Evolutionary conservation across 116 monocot genomes (phyloP), one percentile per base, ranked within the genome.

Genomic region (Trichopus zeylanicus): DNA sequence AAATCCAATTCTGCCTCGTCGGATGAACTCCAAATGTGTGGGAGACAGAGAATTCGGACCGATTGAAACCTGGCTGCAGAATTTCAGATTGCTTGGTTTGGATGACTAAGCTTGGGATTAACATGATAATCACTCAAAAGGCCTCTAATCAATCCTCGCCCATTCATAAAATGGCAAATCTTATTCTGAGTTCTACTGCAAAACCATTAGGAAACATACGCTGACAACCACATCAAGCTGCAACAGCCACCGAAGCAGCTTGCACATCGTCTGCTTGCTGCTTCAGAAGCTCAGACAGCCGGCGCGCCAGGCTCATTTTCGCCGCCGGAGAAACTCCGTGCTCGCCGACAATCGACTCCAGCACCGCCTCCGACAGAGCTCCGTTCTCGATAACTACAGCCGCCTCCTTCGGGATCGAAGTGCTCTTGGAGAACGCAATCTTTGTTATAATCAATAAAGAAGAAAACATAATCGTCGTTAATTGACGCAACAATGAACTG

Each of bases 311-410:
- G 51, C 90, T 90, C 59, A 28, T 53, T 35, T 86, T 95, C 0
- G 81, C 78, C 1, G 60, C 71, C 22, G 83, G 95, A 1, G 90
- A 95, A 31, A 95, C 90, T 2, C 90, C 95, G 32, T 84, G 62
- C 48, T 83, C 67, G 6, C 90, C 95, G 30, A 95, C 79, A 27
- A 95, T 87, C 7, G 95, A 84, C 55, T 86, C 87, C 63, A 95
- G 12, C 0, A 95, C 35, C 7, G 81, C 90, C 51, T 73, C 68
- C 8, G 74, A 66, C 16, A 95, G 55, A 0, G 69, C 42, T 32
- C 48, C 70, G 77, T 79, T 87, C 70, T 78, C 74, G 18, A 95
- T 84, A 23, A 76, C 72, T 7, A 11, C 58, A 5, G 8, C 54
- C 31, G 35, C 73, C 7, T 51, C 55, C 23, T 73, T 70, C 0